A percentile compares a stretch with the other conserved stretches of the same genome.
Evolutionary conservation across 805 yeast species (phyloP).

Genomic region (Wickerhamomyces bisporus): DNA sequence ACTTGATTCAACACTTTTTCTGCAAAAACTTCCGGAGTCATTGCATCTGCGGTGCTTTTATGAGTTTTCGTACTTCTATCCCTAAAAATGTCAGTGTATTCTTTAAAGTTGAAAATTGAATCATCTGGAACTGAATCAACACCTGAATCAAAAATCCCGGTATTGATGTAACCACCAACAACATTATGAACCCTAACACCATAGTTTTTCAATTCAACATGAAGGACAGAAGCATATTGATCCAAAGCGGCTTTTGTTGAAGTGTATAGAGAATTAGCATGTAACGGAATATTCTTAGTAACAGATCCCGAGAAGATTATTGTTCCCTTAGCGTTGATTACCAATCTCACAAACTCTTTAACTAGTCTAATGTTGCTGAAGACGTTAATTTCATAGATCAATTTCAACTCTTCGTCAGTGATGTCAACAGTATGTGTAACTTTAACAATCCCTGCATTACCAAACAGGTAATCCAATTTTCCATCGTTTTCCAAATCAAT

Average conservation of each 20-base stretch:
- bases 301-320: conserved; percentile 38
- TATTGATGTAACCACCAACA: conserved; percentile 38
- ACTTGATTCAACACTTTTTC: conserved; percentile 33
- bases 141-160: conserved; percentile 24
- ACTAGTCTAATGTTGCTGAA: conserved; percentile 36
- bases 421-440: conserved; percentile 30
- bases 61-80: conserved; percentile 6
- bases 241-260: conserved; percentile 41
- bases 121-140: conserved; percentile 8
- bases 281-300: conserved; percentile 31
- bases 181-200: conserved; percentile 38
- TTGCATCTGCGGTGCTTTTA: conserved; percentile 7
- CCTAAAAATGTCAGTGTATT: conserved; percentile 12
- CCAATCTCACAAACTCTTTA: conserved; percentile 29
- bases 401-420: conserved; percentile 23
- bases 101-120: conserved; percentile 18
- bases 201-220: conserved; percentile 34
- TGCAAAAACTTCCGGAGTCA: conserved; percentile 37
- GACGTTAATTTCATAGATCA: conserved; percentile 30
- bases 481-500: conserved; percentile 25
- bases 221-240: conserved; percentile 33
- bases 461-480: conserved; percentile 33
- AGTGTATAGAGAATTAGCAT: conserved; percentile 32
- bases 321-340: conserved; percentile 33
- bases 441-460: conserved; percentile 34